A percentile compares a stretch with the other conserved stretches of the same genome.
phyloP scores from a whole-genome alignment of 257 asterid species.

The Nicotiana benthamiana region DNA sequence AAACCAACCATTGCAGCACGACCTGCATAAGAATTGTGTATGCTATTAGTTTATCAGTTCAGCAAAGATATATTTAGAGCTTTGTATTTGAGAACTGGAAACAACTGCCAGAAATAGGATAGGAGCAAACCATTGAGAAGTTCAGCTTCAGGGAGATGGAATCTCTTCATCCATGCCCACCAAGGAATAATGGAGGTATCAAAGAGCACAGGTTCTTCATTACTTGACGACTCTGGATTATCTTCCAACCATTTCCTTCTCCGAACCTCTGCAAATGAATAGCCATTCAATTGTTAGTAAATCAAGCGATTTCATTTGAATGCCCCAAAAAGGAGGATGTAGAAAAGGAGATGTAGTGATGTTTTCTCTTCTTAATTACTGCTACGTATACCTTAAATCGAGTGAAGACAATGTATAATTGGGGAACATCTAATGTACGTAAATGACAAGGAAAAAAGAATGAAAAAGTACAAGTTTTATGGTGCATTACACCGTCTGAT shows the following conservation, averaged over 20 bases:
- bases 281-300: not conserved
- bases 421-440: not conserved
- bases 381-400: not conserved
- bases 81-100: not conserved
- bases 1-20: slow-evolving; percentile 99
- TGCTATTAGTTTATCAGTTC: not conserved
- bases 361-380: not conserved
- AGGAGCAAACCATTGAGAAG: slow-evolving; percentile 66
- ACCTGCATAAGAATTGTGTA: slow-evolving; percentile 39
- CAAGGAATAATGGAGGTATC: slow-evolving; percentile 91
- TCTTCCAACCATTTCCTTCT: slow-evolving; percentile 90
- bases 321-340: not conserved
- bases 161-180: slow-evolving; percentile 98
- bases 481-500: not conserved
- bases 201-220: slow-evolving; percentile 63
- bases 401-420: not conserved
- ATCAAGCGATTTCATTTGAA: not conserved
- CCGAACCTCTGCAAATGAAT: slow-evolving; percentile 61
- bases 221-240: slow-evolving; percentile 78
- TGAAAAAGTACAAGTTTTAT: not conserved
- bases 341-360: not conserved
- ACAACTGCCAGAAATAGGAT: not conserved
- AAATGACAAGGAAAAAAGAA: not conserved
- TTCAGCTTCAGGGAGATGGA: slow-evolving; percentile 98
- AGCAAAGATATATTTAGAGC: not conserved